phyloP scores from a whole-genome alignment of 1,284 basidiomycete genomes.

The Peniophora sp. region DNA sequence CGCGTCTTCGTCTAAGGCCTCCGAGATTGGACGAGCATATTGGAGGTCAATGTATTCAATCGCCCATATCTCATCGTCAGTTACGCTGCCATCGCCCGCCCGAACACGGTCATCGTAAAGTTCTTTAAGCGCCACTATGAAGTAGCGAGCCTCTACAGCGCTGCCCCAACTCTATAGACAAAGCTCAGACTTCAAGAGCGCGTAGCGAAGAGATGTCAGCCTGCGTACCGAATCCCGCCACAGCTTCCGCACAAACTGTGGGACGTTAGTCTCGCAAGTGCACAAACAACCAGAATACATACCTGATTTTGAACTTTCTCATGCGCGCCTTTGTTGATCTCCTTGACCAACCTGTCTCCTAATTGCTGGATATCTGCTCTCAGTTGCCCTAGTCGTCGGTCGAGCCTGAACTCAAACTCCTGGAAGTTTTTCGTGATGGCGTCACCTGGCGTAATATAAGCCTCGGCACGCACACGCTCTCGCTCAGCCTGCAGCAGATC shows the following conservation, averaged over 20 bases:
- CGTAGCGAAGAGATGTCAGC: no score
- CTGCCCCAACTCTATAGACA: slow-evolving; percentile 23
- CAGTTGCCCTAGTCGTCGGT: not conserved
- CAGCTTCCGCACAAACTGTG: not conserved
- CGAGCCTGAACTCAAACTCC: not conserved
- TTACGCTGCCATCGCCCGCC: slow-evolving; percentile 1
- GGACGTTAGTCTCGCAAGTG: not conserved
- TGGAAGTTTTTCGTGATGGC: not conserved
- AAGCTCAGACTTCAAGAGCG: not conserved
- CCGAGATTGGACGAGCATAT: slow-evolving; percentile 34
- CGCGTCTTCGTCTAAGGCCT: slow-evolving; percentile 43
- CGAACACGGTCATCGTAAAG: slow-evolving; percentile 19
- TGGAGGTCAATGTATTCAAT: slow-evolving; percentile 33
- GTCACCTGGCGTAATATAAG: no score
- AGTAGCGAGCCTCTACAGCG: slow-evolving; percentile 25
- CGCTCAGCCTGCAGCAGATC: no score
- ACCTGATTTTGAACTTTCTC: not conserved
- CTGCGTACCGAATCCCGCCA: not conserved
- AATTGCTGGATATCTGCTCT: not conserved
- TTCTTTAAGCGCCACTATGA: slow-evolving; percentile 27
- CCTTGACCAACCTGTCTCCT: not conserved
- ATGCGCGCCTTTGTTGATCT: not conserved
- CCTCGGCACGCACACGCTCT: no score
- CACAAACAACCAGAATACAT: not conserved
- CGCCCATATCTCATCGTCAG: slow-evolving; percentile 29